A percentile compares a stretch with the other conserved stretches of the same genome.
Evolutionary conservation across 768 basidiomycete genomes (phyloP).

Genomic region (Exsudoporus frostii): DNA sequence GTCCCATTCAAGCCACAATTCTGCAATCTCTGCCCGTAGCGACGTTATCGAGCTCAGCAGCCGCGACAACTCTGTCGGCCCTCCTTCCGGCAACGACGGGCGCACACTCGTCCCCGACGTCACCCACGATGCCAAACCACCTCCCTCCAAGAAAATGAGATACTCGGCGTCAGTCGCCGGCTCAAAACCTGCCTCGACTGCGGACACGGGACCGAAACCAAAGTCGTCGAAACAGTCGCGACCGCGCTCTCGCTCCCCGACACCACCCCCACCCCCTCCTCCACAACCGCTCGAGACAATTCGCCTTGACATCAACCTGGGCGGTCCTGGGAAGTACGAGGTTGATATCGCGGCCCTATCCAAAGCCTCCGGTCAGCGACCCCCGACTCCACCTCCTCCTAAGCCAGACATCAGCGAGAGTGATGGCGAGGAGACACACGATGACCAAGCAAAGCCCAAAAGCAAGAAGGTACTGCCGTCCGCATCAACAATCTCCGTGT

Average conservation of each 20-base stretch:
- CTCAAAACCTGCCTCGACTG: constrained; percentile 30
- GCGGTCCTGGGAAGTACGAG: constrained; percentile 73
- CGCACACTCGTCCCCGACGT: constrained; percentile 14
- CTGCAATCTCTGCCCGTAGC: constrained; percentile 17
- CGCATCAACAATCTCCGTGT: constrained; percentile 3
- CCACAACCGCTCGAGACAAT: constrained; percentile 59
- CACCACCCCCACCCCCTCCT: constrained; percentile 45
- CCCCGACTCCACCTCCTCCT: constrained; percentile 49
- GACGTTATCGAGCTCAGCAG: constrained; percentile 30
- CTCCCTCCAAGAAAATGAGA: constrained; percentile 29
- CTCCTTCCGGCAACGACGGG: constrained; percentile 11
- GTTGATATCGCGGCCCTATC: constrained; percentile 60
- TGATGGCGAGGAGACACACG: constrained; percentile 45
- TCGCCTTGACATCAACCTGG: constrained; percentile 64
- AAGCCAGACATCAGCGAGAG: constrained; percentile 55
- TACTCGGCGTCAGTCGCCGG: constrained; percentile 23
- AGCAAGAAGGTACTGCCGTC: constrained; percentile 37
- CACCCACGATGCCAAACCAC: constrained; percentile 24
- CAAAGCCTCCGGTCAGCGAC: constrained; percentile 63
- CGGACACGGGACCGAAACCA: constrained; percentile 43
- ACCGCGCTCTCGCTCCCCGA: constrained; percentile 54
- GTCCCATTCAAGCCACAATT: constrained; percentile 16
- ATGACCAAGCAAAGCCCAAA: constrained; percentile 32
- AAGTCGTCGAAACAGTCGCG: constrained; percentile 46
- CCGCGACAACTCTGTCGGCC: constrained; percentile 29